Conservation (phyloP, 116 monocot species). For the Trichopus zeylanicus region DNA sequence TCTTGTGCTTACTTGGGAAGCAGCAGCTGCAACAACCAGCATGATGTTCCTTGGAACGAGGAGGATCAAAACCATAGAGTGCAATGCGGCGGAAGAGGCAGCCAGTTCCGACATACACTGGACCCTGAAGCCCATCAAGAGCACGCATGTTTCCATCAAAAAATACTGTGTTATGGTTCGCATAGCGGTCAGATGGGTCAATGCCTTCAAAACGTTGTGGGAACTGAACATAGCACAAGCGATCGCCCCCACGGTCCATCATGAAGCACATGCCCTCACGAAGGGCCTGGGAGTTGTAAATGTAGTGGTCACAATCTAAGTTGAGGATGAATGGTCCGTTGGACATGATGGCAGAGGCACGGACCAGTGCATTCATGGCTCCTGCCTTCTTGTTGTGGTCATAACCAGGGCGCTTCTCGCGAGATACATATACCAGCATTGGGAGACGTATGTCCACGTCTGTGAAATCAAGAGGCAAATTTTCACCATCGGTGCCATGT, state of each 20-base stretch:
- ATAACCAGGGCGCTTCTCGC: constrained; percentile 41
- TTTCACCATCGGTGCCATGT: constrained; percentile 5
- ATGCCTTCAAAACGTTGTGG: constrained; percentile 50
- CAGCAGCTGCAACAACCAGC: not conserved
- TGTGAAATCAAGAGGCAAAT: constrained; percentile 17
- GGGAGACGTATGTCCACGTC: constrained; percentile 34
- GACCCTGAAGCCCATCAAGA: constrained; percentile 42
- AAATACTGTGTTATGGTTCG: constrained; percentile 48
- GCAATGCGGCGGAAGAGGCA: constrained; percentile 50
- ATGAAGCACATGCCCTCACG: constrained; percentile 51
- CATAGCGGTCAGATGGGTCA: constrained; percentile 46
- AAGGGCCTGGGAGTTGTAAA: constrained; percentile 42
- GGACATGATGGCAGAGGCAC: constrained; percentile 39
- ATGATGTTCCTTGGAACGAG: constrained; percentile 6
- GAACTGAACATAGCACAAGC: constrained; percentile 40
- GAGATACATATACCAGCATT: constrained; percentile 44
- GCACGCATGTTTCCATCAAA: constrained; percentile 54
- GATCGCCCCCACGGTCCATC: constrained; percentile 54
- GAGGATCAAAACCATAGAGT: constrained; percentile 41
- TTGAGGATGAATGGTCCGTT: constrained; percentile 49
- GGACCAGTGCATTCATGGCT: constrained; percentile 47
- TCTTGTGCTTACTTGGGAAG: not conserved
- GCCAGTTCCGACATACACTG: constrained; percentile 40
- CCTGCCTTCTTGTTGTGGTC: constrained; percentile 63
- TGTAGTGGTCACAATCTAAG: constrained; percentile 50